Conservation (phyloP, 805 yeast genomes). For the Saccharomycopsis synnaedendra region DNA sequence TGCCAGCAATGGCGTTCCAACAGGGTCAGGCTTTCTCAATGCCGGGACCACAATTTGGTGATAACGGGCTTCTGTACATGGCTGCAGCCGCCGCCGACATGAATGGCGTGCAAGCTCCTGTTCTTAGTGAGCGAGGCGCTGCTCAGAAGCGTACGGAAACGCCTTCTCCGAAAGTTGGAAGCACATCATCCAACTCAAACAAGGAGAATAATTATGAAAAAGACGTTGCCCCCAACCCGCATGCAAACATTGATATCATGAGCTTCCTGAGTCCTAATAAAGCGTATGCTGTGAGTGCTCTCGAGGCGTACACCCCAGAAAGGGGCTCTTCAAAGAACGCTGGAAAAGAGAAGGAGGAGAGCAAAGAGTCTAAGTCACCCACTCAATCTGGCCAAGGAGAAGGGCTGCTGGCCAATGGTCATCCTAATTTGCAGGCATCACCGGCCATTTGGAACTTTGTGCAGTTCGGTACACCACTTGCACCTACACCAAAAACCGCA, state of each 20-base stretch:
- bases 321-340: conserved; percentile 28
- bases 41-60: conserved; percentile 15
- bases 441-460: conserved; percentile 94
- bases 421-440: conserved; percentile 30
- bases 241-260: conserved; percentile 15
- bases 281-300: conserved; percentile 35
- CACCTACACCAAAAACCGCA: conserved; percentile 8
- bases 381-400: not conserved
- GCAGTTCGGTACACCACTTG: conserved; percentile 45
- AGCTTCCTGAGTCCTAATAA: conserved; percentile 26
- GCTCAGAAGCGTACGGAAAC: conserved; percentile 3
- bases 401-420: conserved; percentile 10
- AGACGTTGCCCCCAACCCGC: not conserved
- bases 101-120: not conserved
- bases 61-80: not conserved
- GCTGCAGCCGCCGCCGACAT: too few species aligned
- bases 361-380: not conserved
- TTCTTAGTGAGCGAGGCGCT: not conserved
- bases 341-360: not conserved
- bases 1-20: conserved; percentile 15
- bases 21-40: conserved; percentile 10
- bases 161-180: conserved; percentile 3
- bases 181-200: not conserved
- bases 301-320: conserved; percentile 58
- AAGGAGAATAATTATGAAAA: conserved; percentile 10